Conservation (phyloP, 768 basidiomycete species). For the Tephrocybe sp. region DNA sequence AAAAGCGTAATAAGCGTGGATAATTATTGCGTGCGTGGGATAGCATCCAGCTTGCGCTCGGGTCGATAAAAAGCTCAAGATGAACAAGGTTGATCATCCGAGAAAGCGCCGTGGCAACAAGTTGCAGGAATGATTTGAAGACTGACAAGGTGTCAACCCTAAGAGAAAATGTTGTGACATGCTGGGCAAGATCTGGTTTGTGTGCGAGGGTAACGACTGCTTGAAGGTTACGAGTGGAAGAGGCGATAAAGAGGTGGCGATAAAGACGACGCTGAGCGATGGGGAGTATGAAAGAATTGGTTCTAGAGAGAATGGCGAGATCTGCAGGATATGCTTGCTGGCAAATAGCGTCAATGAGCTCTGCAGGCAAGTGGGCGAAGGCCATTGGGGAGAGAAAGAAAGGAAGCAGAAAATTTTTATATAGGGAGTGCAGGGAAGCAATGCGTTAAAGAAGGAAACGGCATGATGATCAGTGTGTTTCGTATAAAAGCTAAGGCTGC, state of each 20-base stretch:
- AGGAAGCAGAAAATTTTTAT: constrained; percentile 25
- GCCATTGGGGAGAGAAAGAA: constrained; percentile 34
- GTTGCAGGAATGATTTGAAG: constrained; percentile 44
- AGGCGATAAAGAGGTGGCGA: constrained; percentile 48
- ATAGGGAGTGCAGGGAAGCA: constrained; percentile 16
- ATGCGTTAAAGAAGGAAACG: constrained; percentile 20
- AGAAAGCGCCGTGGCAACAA: constrained; percentile 50
- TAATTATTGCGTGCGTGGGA: constrained; percentile 36
- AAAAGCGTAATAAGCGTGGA: constrained; percentile 50
- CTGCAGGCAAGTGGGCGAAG: constrained; percentile 49
- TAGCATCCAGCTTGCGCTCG: constrained; percentile 49
- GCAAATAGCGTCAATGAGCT: constrained; percentile 58
- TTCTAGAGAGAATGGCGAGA: constrained; percentile 49
- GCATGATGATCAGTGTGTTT: constrained; percentile 22
- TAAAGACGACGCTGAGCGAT: constrained; percentile 65
- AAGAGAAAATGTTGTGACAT: constrained; percentile 62
- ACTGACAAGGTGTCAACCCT: constrained; percentile 40
- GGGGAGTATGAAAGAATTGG: constrained; percentile 37
- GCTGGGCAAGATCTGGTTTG: constrained; percentile 52
- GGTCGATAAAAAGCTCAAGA: constrained; percentile 55
- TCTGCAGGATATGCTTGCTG: constrained; percentile 24
- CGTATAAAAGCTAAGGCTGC: constrained; percentile 18
- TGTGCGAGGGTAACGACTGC: constrained; percentile 55
- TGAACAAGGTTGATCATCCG: constrained; percentile 60
- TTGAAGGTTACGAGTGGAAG: constrained; percentile 40